Evolutionary conservation across 2,329 filamentous ascomycete genomes (phyloP).

Genomic region (Dactylellina haptotyla): DNA sequence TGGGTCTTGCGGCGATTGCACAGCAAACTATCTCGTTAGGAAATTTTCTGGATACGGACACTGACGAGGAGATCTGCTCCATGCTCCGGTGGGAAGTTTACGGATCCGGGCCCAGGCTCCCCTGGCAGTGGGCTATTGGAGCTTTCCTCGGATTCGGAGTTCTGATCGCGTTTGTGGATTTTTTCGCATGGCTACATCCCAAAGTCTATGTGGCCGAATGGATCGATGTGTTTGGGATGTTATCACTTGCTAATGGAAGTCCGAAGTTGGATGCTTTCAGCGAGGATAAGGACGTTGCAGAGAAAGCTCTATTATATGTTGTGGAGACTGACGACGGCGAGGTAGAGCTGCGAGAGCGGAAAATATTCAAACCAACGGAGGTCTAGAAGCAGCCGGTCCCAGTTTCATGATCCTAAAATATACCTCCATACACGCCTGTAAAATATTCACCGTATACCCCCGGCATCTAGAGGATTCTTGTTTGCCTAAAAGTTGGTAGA

Average conservation of each 20-base stretch:
- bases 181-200: not conserved
- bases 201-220: slow-evolving; percentile 1
- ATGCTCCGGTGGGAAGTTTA: slow-evolving; percentile 5
- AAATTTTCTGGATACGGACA: not conserved
- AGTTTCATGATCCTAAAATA: no score
- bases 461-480: no score
- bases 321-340: slow-evolving; percentile 2
- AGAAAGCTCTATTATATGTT: not conserved
- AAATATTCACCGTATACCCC: no score
- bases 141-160: not conserved
- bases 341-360: not conserved
- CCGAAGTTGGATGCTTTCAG: not conserved
- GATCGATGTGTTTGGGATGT: slow-evolving; percentile 1
- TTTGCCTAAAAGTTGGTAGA: no score
- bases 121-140: slow-evolving; percentile 9
- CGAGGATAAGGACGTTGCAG: not conserved
- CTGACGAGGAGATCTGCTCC: not conserved
- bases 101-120: slow-evolving; percentile 2
- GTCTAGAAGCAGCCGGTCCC: no score
- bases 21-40: not conserved
- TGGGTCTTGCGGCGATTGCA: not conserved
- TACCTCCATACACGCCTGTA: no score
- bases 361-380: no score
- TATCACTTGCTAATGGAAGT: slow-evolving; percentile 6
- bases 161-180: slow-evolving; percentile 3